phyloP scores from a whole-genome alignment of 148 eudicot genomes.

The Heliamphora exappendiculata region DNA sequence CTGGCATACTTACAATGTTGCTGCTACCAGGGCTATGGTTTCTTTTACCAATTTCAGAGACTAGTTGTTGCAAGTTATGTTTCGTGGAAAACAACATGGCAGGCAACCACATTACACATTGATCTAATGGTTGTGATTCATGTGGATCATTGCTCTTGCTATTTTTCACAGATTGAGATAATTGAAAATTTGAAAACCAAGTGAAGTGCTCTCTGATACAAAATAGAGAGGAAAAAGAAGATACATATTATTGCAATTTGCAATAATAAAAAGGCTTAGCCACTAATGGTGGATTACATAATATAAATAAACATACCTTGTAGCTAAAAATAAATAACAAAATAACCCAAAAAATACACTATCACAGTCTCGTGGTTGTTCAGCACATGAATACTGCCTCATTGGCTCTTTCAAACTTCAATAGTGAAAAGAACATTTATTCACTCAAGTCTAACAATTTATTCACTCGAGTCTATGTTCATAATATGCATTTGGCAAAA shows the following conservation, averaged over 20 bases:
- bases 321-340: too few species aligned
- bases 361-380: neutral
- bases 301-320: too few species aligned
- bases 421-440: neutral
- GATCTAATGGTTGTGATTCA: constrained; percentile 1
- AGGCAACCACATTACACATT: neutral
- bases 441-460: neutral
- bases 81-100: neutral
- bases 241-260: too few species aligned
- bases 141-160: constrained; percentile 3
- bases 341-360: too few species aligned
- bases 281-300: too few species aligned
- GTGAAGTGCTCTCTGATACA: too few species aligned
- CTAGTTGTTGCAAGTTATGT: neutral
- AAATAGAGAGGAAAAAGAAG: too few species aligned
- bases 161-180: neutral
- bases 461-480: neutral
- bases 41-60: neutral
- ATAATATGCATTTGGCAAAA: neutral
- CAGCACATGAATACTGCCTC: neutral
- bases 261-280: too few species aligned
- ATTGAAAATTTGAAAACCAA: neutral
- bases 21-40: neutral
- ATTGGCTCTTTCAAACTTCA: neutral
- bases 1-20: neutral